Percentiles rank a stretch among this genome's conserved stretches.
Evolutionary conservation across 495 filamentous ascomycete genomes (phyloP).

Genomic region (Aspergillus diversus): DNA sequence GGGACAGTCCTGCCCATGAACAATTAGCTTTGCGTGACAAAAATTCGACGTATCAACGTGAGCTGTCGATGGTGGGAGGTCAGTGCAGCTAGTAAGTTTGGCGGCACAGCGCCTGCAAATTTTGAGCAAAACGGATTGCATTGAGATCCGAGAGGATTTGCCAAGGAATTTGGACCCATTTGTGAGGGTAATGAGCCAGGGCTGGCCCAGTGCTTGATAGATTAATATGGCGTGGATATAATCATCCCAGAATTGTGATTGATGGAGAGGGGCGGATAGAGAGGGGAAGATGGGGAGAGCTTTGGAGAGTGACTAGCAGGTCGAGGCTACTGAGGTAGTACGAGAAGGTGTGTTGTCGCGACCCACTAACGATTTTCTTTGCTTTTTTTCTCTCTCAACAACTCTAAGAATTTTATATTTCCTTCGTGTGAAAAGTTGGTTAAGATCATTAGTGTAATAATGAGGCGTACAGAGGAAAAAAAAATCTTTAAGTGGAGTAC

Average conservation of each 20-base stretch:
- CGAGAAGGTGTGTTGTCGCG: not conserved
- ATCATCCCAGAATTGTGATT: slow-evolving; percentile 2
- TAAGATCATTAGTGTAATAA: no score
- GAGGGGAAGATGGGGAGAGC: not conserved
- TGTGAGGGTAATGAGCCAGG: not conserved
- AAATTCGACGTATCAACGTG: slow-evolving; percentile 40
- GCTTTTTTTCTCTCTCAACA: not conserved
- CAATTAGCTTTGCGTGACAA: not conserved
- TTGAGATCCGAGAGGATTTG: not conserved
- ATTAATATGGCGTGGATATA: slow-evolving; percentile 7
- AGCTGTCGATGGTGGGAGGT: slow-evolving; percentile 33
- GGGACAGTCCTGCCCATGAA: not conserved
- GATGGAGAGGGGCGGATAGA: not conserved
- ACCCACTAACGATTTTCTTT: not conserved
- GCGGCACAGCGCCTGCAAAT: slow-evolving; percentile 26
- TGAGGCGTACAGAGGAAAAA: no score
- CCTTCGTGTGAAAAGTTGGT: no score
- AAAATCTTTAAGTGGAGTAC: no score
- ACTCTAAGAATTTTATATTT: no score
- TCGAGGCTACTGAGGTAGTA: not conserved
- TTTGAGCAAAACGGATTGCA: slow-evolving; percentile 1
- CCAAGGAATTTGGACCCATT: not conserved
- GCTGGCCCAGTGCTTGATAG: slow-evolving; percentile 3
- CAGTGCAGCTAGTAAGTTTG: slow-evolving; percentile 28
- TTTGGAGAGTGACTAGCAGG: not conserved